Base-by-base conservation (phyloP, 2,329 filamentous ascomycete genomes). In the Xylaria sp. region DNA sequence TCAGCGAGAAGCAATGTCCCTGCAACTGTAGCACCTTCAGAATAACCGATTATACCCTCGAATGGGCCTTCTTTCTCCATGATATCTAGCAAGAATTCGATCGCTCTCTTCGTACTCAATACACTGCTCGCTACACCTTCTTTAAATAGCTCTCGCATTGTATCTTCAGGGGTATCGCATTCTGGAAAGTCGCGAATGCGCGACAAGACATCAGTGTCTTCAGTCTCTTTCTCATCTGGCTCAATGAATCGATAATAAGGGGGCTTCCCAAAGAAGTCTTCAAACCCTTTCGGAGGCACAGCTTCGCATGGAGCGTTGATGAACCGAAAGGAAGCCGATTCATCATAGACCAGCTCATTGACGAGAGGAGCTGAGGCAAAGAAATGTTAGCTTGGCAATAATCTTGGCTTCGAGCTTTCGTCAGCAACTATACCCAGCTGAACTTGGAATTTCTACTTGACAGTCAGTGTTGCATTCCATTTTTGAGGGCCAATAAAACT, bases 211-310 rank as follows among this genome's bases (percentile, higher is more conserved):
- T 85, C 82, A 55, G 84, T 83, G 10, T 84, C 76, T 16, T 80
- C 73, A 5, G 78, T 78, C 44, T 81, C 78, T 65, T 82, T 82
- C 37, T 84, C 81, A 59, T 81, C 81, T 3, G 83, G 81, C 70
- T 86, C 83, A 66, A 88, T 86, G 77, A 88, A 88, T 35, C 86
- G 84, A 76, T 82, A 88, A 71, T 87, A 84, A 8, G 86, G 87
- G 0, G 84, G 84, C 5, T 81, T 80, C 16, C 87, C 87, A 74
- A 88, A 89, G 76, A 86, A 89, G 55, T 86, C 82, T 65, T 86
- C 85, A 66, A 87, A 89, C 0, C 86, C 86, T 21, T 82, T 76
- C 0, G 86, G 86, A 4, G 86, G 86, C 0, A 79, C 78, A 1
- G 84, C 84, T 53, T 82, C 79, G 72, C 85, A 83, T 18, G 82